Conservation (phyloP, 768 basidiomycete species). For the Boletus vinaceobasis region DNA sequence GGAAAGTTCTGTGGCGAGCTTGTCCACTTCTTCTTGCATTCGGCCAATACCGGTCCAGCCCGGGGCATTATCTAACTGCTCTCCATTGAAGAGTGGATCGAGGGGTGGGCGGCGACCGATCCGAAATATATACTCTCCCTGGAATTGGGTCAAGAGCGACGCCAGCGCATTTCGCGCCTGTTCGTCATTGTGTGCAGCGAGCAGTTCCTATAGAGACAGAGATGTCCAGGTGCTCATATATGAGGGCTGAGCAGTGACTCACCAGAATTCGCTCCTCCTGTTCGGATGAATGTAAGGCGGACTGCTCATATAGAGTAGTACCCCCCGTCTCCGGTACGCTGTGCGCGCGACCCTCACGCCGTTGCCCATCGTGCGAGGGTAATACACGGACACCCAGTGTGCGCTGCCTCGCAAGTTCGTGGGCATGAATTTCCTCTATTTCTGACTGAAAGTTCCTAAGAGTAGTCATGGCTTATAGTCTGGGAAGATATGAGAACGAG, state of each 20-base stretch:
- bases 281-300: constrained; percentile 7
- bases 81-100: constrained; percentile 51
- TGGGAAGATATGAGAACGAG: not conserved
- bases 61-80: constrained; percentile 39
- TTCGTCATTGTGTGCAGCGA: constrained; percentile 45
- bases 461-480: constrained; percentile 25
- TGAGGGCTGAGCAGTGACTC: not conserved
- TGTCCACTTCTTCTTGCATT: constrained; percentile 51
- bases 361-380: constrained; percentile 31
- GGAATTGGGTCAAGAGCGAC: constrained; percentile 58
- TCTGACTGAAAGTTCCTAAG: constrained; percentile 54
- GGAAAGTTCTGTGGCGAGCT: constrained; percentile 42
- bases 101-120: constrained; percentile 67
- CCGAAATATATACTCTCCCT: constrained; percentile 73
- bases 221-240: not conserved
- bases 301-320: not conserved
- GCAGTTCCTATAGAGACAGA: constrained; percentile 35
- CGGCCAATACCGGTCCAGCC: constrained; percentile 55
- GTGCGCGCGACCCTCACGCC: constrained; percentile 43
- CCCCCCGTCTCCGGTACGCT: not conserved
- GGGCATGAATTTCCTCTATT: constrained; percentile 71
- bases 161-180: constrained; percentile 63
- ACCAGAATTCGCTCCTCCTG: constrained; percentile 19
- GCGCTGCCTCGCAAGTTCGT: constrained; percentile 65
- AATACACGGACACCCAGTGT: constrained; percentile 18